Percentiles rank a stretch among this genome's conserved stretches.
Conservation (phyloP, 495 filamentous ascomycete species). For the Penicillium salamii region DNA sequence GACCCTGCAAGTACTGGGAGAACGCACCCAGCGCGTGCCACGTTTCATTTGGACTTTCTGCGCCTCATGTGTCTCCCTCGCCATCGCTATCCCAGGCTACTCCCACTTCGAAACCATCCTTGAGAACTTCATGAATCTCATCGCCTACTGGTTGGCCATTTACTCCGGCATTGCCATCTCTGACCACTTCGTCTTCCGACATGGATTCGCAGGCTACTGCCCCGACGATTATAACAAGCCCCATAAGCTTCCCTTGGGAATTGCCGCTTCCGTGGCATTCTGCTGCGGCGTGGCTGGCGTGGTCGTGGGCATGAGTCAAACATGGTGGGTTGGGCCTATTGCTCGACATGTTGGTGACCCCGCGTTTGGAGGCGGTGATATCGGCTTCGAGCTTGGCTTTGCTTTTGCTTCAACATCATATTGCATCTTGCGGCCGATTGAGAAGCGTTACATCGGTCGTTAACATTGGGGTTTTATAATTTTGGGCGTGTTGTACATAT, state of each 20-base stretch:
- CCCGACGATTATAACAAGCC: conserved; percentile 60
- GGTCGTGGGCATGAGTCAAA: conserved; percentile 72
- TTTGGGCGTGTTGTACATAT: conserved; percentile 12
- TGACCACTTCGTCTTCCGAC: conserved; percentile 77
- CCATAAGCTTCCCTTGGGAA: conserved; percentile 63
- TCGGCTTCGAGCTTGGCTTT: conserved; percentile 69
- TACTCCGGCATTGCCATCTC: conserved; percentile 69
- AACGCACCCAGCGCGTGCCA: conserved; percentile 64
- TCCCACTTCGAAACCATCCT: conserved; percentile 67
- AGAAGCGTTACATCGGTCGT: conserved; percentile 35
- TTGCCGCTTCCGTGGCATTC: conserved; percentile 67
- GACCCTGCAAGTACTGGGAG: conserved; percentile 68
- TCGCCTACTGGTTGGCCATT: conserved; percentile 83
- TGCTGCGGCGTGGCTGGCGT: conserved; percentile 69
- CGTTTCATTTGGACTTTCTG: conserved; percentile 75
- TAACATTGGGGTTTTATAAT: conserved; percentile 13
- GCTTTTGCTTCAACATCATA: conserved; percentile 34
- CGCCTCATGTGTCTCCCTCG: conserved; percentile 66
- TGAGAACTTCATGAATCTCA: conserved; percentile 76
- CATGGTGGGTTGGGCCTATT: conserved; percentile 73
- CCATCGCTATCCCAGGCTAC: conserved; percentile 77
- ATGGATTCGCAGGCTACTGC: conserved; percentile 60
- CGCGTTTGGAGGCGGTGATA: conserved; percentile 63
- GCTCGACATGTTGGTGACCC: conserved; percentile 57
- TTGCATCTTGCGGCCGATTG: conserved; percentile 32